Base-by-base conservation (phyloP, 352 stramenopile species). In the Globisporangium spinosum region DNA sequence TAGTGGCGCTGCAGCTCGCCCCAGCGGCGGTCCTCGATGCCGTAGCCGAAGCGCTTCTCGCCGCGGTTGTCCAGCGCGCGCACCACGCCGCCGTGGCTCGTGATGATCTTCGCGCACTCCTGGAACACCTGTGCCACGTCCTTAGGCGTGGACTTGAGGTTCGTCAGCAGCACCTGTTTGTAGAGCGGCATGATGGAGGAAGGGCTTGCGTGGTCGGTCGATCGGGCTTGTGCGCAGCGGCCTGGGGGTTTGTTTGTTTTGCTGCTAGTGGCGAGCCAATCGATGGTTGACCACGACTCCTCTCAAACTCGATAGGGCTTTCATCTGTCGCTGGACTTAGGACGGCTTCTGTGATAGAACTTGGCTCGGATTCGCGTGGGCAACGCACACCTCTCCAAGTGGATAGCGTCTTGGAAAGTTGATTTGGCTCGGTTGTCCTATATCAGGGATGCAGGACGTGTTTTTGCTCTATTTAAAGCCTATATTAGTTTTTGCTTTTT, bases 121-220 rank as follows among this genome's bases (percentile, higher is more conserved):
- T 95, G 83, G 72, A 95, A 95, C 56, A 92, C 77, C 64, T 85
- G 76, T 62, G 87, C 85, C 65, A 93, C 85, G 35, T 95, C 85
- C 68, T 89, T 89, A 29, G 87, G 87, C 73, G 87, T 80, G 43
- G 85, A 87, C 84, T 95, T 95, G 72, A 93, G 80, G 77, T 93
- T 95, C 49, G 87, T 94, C 62, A 95, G 69, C 62, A 94, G 80
- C 74, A 95, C 87, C 68, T 95, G 87, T 85, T 95, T 95, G 77
- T 95, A 95, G 54, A 95, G 83, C 76, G 87, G 85, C 87, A 95
- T 95, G 58, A 53, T 71, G 54, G 8, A 10, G 10, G 12, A 17
- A 27, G n/a, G 54, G 51, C 22, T 27, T 20, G 12, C 22, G n/a
- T 12, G 23, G 53, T 27, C 53, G 53, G 53, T 27, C 53, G 35